Conservation (phyloP, 495 filamentous ascomycete species). For the Penicillium paradoxum region DNA sequence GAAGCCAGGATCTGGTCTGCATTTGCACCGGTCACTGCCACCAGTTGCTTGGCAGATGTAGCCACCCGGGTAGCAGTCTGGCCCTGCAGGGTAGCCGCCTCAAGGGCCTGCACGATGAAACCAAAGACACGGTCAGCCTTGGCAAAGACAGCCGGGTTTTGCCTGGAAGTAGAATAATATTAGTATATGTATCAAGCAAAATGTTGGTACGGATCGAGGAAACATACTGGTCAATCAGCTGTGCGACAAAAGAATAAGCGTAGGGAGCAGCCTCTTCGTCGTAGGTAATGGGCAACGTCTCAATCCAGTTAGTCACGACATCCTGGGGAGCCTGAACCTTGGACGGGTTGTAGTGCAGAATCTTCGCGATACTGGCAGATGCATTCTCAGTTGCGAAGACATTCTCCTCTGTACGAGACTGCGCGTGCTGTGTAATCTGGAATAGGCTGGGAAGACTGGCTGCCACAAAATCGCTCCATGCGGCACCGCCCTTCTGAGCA, state of each 20-base stretch:
- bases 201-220: background rate
- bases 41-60: conserved; percentile 64
- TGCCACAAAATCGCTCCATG: conserved; percentile 79
- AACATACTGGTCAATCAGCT: conserved; percentile 91
- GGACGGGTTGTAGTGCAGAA: conserved; percentile 77
- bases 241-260: conserved; percentile 85
- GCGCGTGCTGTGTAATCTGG: conserved; percentile 68
- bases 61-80: conserved; percentile 70
- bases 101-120: conserved; percentile 78
- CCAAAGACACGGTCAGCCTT: conserved; percentile 76
- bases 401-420: conserved; percentile 85
- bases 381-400: conserved; percentile 98
- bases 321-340: conserved; percentile 69
- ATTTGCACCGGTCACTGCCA: conserved; percentile 64
- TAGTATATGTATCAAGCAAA: conserved; percentile 3
- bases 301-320: conserved; percentile 75
- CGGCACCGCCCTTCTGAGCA: conserved; percentile 80
- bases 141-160: conserved; percentile 74
- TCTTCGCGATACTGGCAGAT: conserved; percentile 93
- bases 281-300: conserved; percentile 84
- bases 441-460: conserved; percentile 77
- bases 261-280: conserved; percentile 98
- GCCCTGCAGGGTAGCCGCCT: conserved; percentile 84
- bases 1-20: conserved; percentile 62
- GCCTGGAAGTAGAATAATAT: conserved; percentile 49